Conservation (phyloP, 1,284 basidiomycete genomes). For the Kwoniella shivajii region DNA sequence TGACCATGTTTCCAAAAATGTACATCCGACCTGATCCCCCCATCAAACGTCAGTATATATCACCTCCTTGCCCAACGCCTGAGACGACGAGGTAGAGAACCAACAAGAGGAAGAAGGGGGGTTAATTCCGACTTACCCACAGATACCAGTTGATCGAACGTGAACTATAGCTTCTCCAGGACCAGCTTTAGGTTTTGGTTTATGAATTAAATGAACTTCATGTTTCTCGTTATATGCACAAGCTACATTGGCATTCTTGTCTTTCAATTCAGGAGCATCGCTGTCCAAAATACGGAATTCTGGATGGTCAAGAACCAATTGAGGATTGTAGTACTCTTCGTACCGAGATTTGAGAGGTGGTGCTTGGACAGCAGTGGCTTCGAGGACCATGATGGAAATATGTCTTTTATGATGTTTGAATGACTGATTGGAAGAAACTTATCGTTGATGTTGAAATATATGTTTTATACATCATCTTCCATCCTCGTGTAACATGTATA, state of each 20-base stretch:
- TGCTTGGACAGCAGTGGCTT: conserved; percentile 4
- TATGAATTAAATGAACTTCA: conserved; percentile 54
- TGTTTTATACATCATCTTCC: too few species aligned
- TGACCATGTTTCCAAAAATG: conserved; percentile 60
- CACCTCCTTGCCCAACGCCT: neutral
- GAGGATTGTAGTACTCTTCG: conserved; percentile 46
- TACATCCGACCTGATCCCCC: conserved; percentile 53
- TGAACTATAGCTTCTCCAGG: conserved; percentile 55
- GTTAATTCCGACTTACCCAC: conserved; percentile 46
- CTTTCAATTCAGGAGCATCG: conserved; percentile 29
- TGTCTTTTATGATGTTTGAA: too few species aligned
- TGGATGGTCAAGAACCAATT: conserved; percentile 42
- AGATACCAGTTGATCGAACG: conserved; percentile 56
- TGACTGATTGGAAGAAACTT: too few species aligned
- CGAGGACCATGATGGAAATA: too few species aligned
- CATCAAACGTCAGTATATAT: neutral
- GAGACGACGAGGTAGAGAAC: neutral
- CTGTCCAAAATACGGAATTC: conserved; percentile 44
- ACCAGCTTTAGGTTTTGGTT: conserved; percentile 49
- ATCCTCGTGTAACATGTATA: too few species aligned
- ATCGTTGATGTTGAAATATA: too few species aligned
- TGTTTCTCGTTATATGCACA: conserved; percentile 54
- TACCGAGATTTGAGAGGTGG: conserved; percentile 19
- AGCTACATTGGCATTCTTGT: conserved; percentile 44
- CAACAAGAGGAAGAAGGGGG: neutral